These are phyloP conservation scores for Allium sativum DNA, from an alignment of 106 monocot genomes.

Conservation along the genomic window DNA sequence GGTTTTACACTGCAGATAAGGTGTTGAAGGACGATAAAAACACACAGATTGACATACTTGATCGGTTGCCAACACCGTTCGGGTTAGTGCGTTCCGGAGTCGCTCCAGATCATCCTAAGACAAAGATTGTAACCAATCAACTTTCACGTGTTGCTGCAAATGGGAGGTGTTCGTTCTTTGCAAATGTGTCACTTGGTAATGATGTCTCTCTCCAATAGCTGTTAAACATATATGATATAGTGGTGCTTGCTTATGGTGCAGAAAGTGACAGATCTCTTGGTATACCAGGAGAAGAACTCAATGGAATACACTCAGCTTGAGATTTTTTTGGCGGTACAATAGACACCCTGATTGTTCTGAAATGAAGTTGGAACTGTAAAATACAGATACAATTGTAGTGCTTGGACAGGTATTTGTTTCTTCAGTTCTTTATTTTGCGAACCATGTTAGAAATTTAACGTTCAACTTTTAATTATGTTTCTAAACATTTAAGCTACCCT, in stretches of 20 bases:
- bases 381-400: too few relatives aligned
- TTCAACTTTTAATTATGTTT: too few relatives aligned
- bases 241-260: constrained; percentile 92
- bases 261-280: constrained; percentile 87
- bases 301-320: too few relatives aligned
- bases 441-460: too few relatives aligned
- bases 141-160: constrained; percentile 80
- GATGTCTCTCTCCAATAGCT: constrained; percentile 60
- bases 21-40: constrained; percentile 69
- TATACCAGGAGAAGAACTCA: constrained; percentile 36
- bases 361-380: too few relatives aligned
- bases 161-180: constrained; percentile 80
- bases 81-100: constrained; percentile 93
- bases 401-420: too few relatives aligned
- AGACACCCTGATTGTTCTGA: too few relatives aligned
- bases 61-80: constrained; percentile 87
- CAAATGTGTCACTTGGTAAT: constrained; percentile 70
- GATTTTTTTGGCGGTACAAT: too few relatives aligned
- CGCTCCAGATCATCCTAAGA: constrained; percentile 96
- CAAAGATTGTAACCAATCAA: constrained; percentile 93
- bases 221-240: constrained; percentile 76
- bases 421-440: too few relatives aligned
- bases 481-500: too few relatives aligned
- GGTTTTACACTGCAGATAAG: constrained; percentile 93
- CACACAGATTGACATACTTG: constrained; percentile 73